Evolutionary conservation across 371 early-diverging fungal species (phyloP).

Genomic region (Rhizopus delemar): DNA sequence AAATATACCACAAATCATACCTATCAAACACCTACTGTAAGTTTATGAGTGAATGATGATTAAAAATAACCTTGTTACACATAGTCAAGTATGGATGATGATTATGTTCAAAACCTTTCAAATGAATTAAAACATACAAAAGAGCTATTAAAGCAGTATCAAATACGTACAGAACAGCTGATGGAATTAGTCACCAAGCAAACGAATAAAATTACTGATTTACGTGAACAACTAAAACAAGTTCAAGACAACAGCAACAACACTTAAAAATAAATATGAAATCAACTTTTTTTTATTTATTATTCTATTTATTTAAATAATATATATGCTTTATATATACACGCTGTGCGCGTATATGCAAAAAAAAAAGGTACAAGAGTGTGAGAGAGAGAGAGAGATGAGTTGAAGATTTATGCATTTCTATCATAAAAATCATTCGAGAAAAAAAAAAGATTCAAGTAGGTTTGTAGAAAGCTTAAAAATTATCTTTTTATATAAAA

Average conservation of each 20-base stretch:
- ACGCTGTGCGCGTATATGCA: too few species aligned
- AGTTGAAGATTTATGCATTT: too few species aligned
- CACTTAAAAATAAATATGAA: too few species aligned
- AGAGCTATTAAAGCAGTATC: constrained; percentile 24
- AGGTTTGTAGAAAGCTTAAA: too few species aligned
- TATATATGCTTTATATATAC: too few species aligned
- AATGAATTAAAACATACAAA: constrained; percentile 27
- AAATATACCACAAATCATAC: constrained; percentile 8
- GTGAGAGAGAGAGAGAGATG: too few species aligned
- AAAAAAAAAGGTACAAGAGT: too few species aligned
- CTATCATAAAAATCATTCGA: too few species aligned
- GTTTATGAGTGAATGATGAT: not conserved
- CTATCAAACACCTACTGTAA: constrained; percentile 18
- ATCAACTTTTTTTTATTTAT: too few species aligned
- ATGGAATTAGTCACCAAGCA: constrained; percentile 30
- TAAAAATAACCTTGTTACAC: constrained; percentile 3
- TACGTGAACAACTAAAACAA: constrained; percentile 23
- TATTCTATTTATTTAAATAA: too few species aligned
- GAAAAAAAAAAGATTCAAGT: too few species aligned
- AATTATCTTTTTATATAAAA: too few species aligned
- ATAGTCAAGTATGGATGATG: constrained; percentile 13
- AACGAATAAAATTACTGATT: constrained; percentile 26
- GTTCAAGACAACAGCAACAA: not conserved
- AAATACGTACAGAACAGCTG: constrained; percentile 26
- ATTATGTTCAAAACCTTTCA: constrained; percentile 26